phyloP scores from a whole-genome alignment of 2,329 filamentous ascomycete species.

The Diaporthe sp. region DNA sequence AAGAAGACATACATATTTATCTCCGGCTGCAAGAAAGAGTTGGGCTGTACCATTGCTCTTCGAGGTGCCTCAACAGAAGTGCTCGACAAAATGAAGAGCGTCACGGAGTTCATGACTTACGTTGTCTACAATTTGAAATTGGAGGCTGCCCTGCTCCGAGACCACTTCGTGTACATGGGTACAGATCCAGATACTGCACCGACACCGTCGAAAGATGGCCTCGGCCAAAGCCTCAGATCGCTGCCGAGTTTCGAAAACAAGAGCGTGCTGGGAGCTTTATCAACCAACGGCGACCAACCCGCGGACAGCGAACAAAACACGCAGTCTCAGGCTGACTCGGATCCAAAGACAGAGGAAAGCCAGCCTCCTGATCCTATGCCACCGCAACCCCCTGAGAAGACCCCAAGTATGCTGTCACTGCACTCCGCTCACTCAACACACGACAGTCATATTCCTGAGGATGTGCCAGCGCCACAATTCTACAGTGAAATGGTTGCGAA shows the following conservation, averaged over 20 bases:
- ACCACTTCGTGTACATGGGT: constrained; percentile 71
- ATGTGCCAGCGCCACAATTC: constrained; percentile 87
- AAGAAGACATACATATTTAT: constrained; percentile 98
- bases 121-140: constrained; percentile 98
- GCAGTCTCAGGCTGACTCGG: constrained; percentile 38
- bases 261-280: not conserved
- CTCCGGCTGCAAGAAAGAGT: constrained; percentile 86
- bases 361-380: constrained; percentile 35
- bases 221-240: constrained; percentile 28
- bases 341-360: constrained; percentile 35
- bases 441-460: constrained; percentile 73
- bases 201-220: constrained; percentile 45
- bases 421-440: constrained; percentile 56
- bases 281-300: constrained; percentile 15
- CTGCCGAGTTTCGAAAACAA: constrained; percentile 26
- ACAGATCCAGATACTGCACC: constrained; percentile 72
- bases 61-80: constrained; percentile 80
- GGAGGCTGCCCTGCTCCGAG: constrained; percentile 92
- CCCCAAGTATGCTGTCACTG: constrained; percentile 44
- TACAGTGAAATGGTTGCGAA: constrained; percentile 96
- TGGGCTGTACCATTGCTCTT: constrained; percentile 94
- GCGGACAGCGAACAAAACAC: constrained; percentile 38
- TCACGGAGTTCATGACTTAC: constrained; percentile 99
- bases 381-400: constrained; percentile 39
- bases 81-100: constrained; percentile 85